Evolutionary conservation across 2,329 filamentous ascomycete species (phyloP).

Genomic region (Aquanectria penicillioides): DNA sequence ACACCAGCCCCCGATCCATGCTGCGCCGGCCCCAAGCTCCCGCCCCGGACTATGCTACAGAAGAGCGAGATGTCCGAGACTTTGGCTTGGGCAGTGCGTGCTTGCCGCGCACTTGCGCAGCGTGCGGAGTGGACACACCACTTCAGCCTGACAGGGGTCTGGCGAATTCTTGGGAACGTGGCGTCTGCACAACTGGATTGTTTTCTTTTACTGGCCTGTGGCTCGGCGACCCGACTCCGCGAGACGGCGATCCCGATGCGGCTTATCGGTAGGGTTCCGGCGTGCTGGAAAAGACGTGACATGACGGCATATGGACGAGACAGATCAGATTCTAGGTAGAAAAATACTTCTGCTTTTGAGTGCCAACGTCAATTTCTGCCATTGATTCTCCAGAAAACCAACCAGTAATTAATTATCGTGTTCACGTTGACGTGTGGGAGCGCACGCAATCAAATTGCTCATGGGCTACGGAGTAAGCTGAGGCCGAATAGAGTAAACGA

Average conservation of each 20-base stretch:
- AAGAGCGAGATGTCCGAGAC: slow-evolving; percentile 16
- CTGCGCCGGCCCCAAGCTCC: slow-evolving; percentile 6
- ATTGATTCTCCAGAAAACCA: not conserved
- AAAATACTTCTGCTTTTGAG: not conserved
- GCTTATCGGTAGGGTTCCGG: slow-evolving; percentile 14
- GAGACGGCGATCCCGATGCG: slow-evolving; percentile 41
- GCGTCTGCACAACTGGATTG: no score
- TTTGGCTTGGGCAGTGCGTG: slow-evolving; percentile 1
- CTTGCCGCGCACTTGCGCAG: no score
- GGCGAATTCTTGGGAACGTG: no score
- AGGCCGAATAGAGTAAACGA: not conserved
- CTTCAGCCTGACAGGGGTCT: slow-evolving; percentile 37
- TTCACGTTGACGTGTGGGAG: no score
- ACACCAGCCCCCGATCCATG: not conserved
- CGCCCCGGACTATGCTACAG: slow-evolving; percentile 6
- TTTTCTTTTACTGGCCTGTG: not conserved
- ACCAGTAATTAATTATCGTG: no score
- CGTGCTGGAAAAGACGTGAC: slow-evolving; percentile 1
- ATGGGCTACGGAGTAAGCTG: not conserved
- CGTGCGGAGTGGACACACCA: slow-evolving; percentile 24
- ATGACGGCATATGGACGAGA: not conserved
- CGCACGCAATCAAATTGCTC: not conserved
- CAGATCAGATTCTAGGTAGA: not conserved
- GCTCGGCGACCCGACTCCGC: slow-evolving; percentile 27
- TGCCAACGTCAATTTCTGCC: slow-evolving; percentile 3